Base-by-base conservation (phyloP, 768 basidiomycete species). In the Lyophyllum semitale region DNA sequence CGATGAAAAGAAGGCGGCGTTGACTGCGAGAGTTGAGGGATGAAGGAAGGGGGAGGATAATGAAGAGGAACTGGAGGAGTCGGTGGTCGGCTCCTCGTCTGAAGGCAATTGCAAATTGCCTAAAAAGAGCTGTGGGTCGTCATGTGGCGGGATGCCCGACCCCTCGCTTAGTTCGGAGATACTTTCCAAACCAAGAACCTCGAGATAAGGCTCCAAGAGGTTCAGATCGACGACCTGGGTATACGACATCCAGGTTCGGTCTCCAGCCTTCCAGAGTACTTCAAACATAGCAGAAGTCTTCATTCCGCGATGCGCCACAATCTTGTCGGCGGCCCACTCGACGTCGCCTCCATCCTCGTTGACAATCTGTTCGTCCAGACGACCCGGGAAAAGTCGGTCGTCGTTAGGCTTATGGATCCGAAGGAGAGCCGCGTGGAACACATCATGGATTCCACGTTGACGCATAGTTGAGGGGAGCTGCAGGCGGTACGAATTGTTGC, bases 371-470 rank as follows among this genome's bases (percentile, higher is more conserved):
- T 29, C 18, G 18, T 53, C 42, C 0, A 53, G 35, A 1, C 44
- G 23, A 22, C 52, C 52, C 0, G 75, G 72, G 53, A 75, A 75
- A 0, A 60, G 50, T 0, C 13, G 0, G 20, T 60, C 35, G 43
- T 76, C 64, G 52, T 74, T 76, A 0, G 69, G 51, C 1, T 54
- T 17, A 30, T 62, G 64, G 2, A 49, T 59, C 0, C 53, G 22
- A 0, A 77, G 60, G 22, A 68, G 59, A 1, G 67, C 65, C 1
- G 63, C 59, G 33, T 77, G 73, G 59, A 74, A 76, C 0, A 60
- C 66, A 0, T 65, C 65, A 48, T 66, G 62, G 4, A 68, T 59
- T 30, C 43, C 63, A 12, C 26, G 41, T 42, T 35, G 47, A 3
- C 47, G 30, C 47, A 48, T 48, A 12, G 18, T 18, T 0, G 30